A percentile compares a stretch with the other conserved stretches of the same genome.
These are phyloP conservation scores for Moesziomyces parantarcticus DNA, from an alignment of 1,284 basidiomycete species.

Conservation along the genomic window DNA sequence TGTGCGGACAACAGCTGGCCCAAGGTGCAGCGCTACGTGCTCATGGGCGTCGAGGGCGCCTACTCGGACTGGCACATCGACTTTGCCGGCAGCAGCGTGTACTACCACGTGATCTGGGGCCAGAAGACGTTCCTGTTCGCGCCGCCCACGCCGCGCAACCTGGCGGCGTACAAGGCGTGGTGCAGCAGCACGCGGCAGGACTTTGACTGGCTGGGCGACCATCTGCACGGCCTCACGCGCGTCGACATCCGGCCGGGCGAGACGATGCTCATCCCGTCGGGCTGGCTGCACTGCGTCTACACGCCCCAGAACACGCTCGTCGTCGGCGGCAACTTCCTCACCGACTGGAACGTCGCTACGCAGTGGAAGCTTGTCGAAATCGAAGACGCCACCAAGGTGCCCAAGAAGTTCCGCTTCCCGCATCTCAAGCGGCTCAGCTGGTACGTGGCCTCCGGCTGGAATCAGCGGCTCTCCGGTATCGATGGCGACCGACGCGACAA, in stretches of 20 bases:
- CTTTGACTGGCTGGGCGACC: conserved; percentile 87
- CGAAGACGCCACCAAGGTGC: conserved; percentile 90
- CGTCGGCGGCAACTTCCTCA: conserved; percentile 86
- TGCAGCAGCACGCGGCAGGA: conserved; percentile 78
- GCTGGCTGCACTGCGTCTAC: conserved; percentile 97
- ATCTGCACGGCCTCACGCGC: conserved; percentile 86
- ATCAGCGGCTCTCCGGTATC: conserved; percentile 24
- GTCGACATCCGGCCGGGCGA: conserved; percentile 84
- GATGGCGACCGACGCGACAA: neutral
- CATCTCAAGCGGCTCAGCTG: conserved; percentile 68
- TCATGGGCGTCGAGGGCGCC: conserved; percentile 86
- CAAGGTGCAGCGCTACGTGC: conserved; percentile 93
- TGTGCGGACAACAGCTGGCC: conserved; percentile 74
- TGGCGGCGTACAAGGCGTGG: conserved; percentile 89
- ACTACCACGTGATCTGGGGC: conserved; percentile 56
- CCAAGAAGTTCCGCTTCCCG: conserved; percentile 93
- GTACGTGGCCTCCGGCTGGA: conserved; percentile 65
- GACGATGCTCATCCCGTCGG: conserved; percentile 78
- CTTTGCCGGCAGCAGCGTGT: conserved; percentile 54
- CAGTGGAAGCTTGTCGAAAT: conserved; percentile 87
- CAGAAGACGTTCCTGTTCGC: conserved; percentile 89
- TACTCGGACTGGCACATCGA: conserved; percentile 76
- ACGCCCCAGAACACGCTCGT: conserved; percentile 92
- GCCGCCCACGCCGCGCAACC: conserved; percentile 84
- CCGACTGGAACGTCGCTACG: conserved; percentile 48